These are phyloP conservation scores for Backusella sp. DNA, from an alignment of 192 early-diverging fungal species.

Conservation along the genomic window DNA sequence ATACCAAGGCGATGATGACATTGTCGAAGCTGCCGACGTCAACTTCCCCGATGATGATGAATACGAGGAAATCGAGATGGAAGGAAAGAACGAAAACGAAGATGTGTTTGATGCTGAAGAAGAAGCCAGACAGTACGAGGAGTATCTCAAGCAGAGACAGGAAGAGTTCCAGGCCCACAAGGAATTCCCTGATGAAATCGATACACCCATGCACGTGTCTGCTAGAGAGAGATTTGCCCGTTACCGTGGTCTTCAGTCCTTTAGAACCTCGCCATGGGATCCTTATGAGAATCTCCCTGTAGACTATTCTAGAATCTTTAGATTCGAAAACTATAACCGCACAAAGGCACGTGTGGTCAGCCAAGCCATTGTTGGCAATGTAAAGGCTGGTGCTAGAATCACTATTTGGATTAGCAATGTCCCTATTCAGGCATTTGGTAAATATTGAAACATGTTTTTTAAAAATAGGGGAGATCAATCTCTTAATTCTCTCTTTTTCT, in stretches of 20 bases:
- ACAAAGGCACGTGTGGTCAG: slow-evolving; percentile 75
- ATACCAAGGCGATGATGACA: slow-evolving; percentile 37
- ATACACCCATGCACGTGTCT: slow-evolving; percentile 84
- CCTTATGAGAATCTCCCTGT: slow-evolving; percentile 96
- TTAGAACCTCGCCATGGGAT: slow-evolving; percentile 97
- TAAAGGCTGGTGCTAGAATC: slow-evolving; percentile 66
- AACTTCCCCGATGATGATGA: slow-evolving; percentile 50
- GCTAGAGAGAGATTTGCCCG: slow-evolving; percentile 88
- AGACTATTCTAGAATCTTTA: slow-evolving; percentile 96
- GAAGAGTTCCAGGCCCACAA: slow-evolving; percentile 68
- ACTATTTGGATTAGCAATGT: slow-evolving; percentile 73
- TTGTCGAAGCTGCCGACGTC: slow-evolving; percentile 22
- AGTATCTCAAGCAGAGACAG: slow-evolving; percentile 64
- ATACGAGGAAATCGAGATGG: slow-evolving; percentile 50
- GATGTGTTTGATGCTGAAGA: slow-evolving; percentile 40
- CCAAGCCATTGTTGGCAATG: slow-evolving; percentile 45
- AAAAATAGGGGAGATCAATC: neutral
- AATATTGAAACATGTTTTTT: neutral
- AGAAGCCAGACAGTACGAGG: slow-evolving; percentile 47
- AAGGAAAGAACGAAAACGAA: slow-evolving; percentile 23
- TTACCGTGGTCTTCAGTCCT: slow-evolving; percentile 93
- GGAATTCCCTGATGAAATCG: slow-evolving; percentile 96
- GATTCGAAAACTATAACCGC: slow-evolving; percentile 86
- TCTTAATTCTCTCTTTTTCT: neutral
- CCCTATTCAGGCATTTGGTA: slow-evolving; percentile 56